phyloP scores from a whole-genome alignment of 306 rosid species.

The Sesbania bispinosa region DNA sequence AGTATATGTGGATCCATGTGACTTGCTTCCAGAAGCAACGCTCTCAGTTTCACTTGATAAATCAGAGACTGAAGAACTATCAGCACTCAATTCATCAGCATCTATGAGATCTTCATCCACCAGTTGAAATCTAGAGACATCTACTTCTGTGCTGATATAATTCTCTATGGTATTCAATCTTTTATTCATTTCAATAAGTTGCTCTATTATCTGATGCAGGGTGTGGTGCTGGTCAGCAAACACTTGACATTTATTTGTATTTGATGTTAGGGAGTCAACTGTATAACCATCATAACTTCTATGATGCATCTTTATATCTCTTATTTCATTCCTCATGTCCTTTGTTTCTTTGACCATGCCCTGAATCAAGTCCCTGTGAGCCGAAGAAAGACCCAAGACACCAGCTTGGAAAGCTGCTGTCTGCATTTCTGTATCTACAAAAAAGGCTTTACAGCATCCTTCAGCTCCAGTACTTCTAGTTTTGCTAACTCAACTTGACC shows the following conservation, averaged over 20 bases:
- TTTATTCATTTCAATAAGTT: conserved; percentile 45
- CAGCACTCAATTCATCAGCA: conserved; percentile 56
- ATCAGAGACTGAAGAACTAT: conserved; percentile 59
- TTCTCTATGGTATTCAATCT: conserved; percentile 51
- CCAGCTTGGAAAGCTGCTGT: conserved; percentile 33
- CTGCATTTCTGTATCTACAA: conserved; percentile 42
- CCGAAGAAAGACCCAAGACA: conserved; percentile 34
- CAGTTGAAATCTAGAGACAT: conserved; percentile 25
- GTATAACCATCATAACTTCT: conserved; percentile 27
- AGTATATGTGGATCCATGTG: conserved; percentile 18
- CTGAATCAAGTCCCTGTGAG: conserved; percentile 42
- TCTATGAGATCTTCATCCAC: conserved; percentile 32
- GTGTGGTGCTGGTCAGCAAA: conserved; percentile 30
- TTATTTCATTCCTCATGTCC: conserved; percentile 42
- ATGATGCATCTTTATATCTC: conserved; percentile 37
- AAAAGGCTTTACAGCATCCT: conserved; percentile 38
- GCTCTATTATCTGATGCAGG: conserved; percentile 49
- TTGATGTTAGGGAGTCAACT: conserved; percentile 23
- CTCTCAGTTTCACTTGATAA: conserved; percentile 46
- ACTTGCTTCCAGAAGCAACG: conserved; percentile 36
- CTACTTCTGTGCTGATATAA: conserved; percentile 31
- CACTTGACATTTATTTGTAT: conserved; percentile 28
- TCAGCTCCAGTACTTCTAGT: conserved; percentile 46
- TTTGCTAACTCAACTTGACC: conserved; percentile 40
- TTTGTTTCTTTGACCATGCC: conserved; percentile 45